Evolutionary conservation across 2,329 filamentous ascomycete species (phyloP).

Genomic region (Beauveria australis): DNA sequence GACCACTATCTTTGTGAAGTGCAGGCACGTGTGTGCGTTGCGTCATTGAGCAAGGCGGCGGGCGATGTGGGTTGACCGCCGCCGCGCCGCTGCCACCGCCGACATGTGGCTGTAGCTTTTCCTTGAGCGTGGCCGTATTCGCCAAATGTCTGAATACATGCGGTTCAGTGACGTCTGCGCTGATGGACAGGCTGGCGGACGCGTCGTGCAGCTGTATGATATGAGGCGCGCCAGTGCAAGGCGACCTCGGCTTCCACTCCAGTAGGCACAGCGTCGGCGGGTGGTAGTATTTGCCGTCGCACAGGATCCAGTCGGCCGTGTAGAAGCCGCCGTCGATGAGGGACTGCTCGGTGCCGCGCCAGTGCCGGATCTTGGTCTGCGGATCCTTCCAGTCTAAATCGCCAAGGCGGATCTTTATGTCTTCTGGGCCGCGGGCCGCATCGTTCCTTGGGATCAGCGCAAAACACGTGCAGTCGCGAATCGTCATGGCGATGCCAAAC

Average conservation of each 20-base stretch:
- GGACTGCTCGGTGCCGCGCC: conserved; percentile 54
- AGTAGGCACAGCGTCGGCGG: conserved; percentile 29
- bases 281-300: conserved; percentile 24
- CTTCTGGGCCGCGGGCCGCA: conserved; percentile 18
- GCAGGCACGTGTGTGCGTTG: not conserved
- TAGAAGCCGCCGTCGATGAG: conserved; percentile 66
- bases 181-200: not conserved
- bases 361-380: conserved; percentile 57
- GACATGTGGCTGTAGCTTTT: not conserved
- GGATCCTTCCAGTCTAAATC: conserved; percentile 73
- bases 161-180: not conserved
- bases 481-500: conserved; percentile 67
- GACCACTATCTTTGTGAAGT: not conserved
- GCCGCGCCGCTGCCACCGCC: not conserved
- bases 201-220: conserved; percentile 16
- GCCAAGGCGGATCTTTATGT: conserved; percentile 54
- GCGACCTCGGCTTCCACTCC: conserved; percentile 19
- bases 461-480: conserved; percentile 72
- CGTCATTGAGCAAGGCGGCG: not conserved
- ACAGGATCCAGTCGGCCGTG: conserved; percentile 31
- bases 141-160: not conserved
- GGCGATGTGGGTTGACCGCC: not conserved
- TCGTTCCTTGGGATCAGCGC: conserved; percentile 42
- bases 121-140: not conserved
- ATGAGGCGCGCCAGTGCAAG: conserved; percentile 12